phyloP scores from a whole-genome alignment of 768 basidiomycete species.

The Crepidotus variabilis region DNA sequence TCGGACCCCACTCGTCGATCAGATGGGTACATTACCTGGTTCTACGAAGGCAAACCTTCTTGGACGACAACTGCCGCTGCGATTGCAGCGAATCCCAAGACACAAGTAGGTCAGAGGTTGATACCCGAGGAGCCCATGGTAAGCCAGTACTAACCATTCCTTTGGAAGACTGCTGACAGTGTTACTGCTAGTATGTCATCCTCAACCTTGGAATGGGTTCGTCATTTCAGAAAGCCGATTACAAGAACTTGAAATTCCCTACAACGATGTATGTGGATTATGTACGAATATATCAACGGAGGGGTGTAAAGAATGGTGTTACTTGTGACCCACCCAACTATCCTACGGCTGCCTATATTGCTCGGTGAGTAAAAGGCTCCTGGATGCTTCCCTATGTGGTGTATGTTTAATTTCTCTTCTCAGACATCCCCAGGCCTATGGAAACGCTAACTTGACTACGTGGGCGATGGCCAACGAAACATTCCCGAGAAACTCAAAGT shows the following conservation, averaged over 20 bases:
- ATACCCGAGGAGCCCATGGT: conserved; percentile 96
- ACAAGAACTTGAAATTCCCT: conserved; percentile 71
- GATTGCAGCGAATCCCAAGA: conserved; percentile 59
- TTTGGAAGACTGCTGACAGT: neutral
- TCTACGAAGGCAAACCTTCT: conserved; percentile 54
- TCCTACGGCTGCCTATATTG: conserved; percentile 82
- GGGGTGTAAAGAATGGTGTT: conserved; percentile 62
- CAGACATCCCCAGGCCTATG: conserved; percentile 55
- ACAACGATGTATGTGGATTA: conserved; percentile 84
- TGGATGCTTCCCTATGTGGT: neutral
- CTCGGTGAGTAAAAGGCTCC: conserved; percentile 42
- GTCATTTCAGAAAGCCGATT: conserved; percentile 73
- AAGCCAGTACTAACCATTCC: conserved; percentile 20
- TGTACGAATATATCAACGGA: conserved; percentile 81
- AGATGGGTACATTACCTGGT: conserved; percentile 87
- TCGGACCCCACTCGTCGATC: conserved; percentile 60
- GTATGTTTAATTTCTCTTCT: neutral
- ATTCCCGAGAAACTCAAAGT: conserved; percentile 65
- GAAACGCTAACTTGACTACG: conserved; percentile 80
- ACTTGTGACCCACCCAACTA: conserved; percentile 76
- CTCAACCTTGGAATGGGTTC: conserved; percentile 83
- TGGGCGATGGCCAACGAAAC: conserved; percentile 76
- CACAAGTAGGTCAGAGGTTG: conserved; percentile 60
- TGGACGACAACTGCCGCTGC: conserved; percentile 72
- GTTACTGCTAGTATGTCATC: conserved; percentile 61